Base-by-base conservation (phyloP, 2,329 filamentous ascomycete species). In the Corinectria fuckeliana region DNA sequence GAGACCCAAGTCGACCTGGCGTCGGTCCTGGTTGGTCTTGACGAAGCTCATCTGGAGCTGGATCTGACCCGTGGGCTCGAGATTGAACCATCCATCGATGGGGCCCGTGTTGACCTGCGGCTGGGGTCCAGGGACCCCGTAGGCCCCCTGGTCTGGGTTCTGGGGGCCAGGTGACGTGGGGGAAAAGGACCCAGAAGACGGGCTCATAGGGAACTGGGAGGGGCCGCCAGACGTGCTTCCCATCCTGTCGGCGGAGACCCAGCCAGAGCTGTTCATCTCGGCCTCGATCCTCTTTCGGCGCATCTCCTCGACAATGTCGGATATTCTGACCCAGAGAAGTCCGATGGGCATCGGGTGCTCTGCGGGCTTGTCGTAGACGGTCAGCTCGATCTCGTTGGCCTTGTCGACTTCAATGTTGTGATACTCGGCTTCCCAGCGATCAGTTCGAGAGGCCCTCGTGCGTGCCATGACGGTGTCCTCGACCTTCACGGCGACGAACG, bases 231-330 rank as follows among this genome's bases (percentile, higher is more conserved):
- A 63, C 1, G 77, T 75, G 63, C 86, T 88, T 45, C 87, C 91
- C 91, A 98, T 96, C 73, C 94, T 91, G 75, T 98, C 95, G 51
- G 95, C 95, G 64, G 95, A 97, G 52, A 97, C 94, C 95, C 95
- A 99, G 52, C 94, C 95, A 42, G 92, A 93, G 71, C 89, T 91
- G 75, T 93, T 96, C 74, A 97, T 91, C 74, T 99, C 95, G 13
- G 92, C 91, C 78, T 99, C 95, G 62, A 99, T 96, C 80, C 91
- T 96, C 83, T 98, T 98, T 62, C 93, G 88, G 73, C 95, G 90
- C 85, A 99, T 94, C 77, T 99, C 95, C 74, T 99, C 95, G 2
- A 93, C 92, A 66, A 99, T 96, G 75, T 99, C 95, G 14, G 95
- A 96, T 72, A 99, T 94, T 60, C 95, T 86, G 58, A 99, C 89